A percentile compares a stretch with the other conserved stretches of the same genome.
These are phyloP conservation scores for Murraya koenigii DNA, from an alignment of 345 rosid species.

Conservation along the genomic window DNA sequence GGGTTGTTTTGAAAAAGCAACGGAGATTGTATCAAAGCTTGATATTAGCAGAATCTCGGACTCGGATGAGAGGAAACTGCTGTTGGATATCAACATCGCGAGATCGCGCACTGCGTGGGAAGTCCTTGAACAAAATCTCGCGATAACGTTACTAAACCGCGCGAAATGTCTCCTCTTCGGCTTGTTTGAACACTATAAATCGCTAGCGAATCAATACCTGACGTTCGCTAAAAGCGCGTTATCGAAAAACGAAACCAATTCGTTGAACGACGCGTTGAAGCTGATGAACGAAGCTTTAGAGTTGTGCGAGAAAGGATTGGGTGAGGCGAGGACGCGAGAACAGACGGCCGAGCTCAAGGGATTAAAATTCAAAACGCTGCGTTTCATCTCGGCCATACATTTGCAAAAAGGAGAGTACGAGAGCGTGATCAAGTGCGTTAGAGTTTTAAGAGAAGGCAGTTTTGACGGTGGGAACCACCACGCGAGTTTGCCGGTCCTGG, in stretches of 20 bases:
- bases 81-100: slow-evolving; percentile 75
- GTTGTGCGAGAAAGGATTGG: slow-evolving; percentile 71
- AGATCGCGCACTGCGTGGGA: slow-evolving; percentile 93
- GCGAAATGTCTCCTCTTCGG: slow-evolving; percentile 68
- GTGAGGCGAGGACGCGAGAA: slow-evolving; percentile 53
- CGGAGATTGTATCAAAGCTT: slow-evolving; percentile 65
- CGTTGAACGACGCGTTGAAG: slow-evolving; percentile 64
- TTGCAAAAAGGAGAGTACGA: slow-evolving; percentile 84
- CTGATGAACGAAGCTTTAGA: slow-evolving; percentile 83
- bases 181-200: slow-evolving; percentile 58
- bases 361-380: slow-evolving; percentile 61
- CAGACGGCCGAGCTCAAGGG: slow-evolving; percentile 54
- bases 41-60: slow-evolving; percentile 50
- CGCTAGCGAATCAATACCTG: slow-evolving; percentile 66
- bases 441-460: slow-evolving; percentile 64
- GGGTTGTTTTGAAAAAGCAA: slow-evolving; percentile 80
- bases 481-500: slow-evolving; percentile 88
- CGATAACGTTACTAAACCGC: slow-evolving; percentile 70
- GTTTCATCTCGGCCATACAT: slow-evolving; percentile 87
- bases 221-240: slow-evolving; percentile 58
- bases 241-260: slow-evolving; percentile 36
- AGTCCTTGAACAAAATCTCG: slow-evolving; percentile 59
- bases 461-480: slow-evolving; percentile 62
- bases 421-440: slow-evolving; percentile 86
- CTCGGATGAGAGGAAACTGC: slow-evolving; percentile 59